Base-by-base conservation (phyloP, 176 grass and related monocot genomes). In the Panicum miliaceum region DNA sequence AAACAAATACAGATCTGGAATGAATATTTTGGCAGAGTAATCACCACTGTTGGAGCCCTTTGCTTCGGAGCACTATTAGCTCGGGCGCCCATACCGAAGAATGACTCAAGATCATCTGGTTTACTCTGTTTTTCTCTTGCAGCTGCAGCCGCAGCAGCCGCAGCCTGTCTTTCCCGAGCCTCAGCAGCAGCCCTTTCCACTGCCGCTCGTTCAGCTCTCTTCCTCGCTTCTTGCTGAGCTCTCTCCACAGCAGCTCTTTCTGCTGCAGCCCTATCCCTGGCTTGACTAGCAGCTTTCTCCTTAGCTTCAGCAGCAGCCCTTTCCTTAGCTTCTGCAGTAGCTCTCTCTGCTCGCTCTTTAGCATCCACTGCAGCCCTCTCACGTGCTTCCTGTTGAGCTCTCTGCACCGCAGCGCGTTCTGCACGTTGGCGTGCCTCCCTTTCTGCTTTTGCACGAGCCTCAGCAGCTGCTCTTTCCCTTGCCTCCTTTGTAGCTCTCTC, bases 71-170 rank as follows among this genome's bases (percentile, higher is more conserved):
- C 89, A 85, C 96, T 98, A 78, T 81, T 95, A 75, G 91, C 83
- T 82, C 93, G 93, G 66, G 89, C 64, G 60, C 88, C 86, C 90
- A 87, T 89, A 59, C 94, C 86, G 53, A 98, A 98, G 74, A 98
- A 93, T 9, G 96, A 95, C n/a, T 98, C 96, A 23, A 99, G 81
- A 84, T 99, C 97, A 91, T 99, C 89, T 53, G 89, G 71, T 85
- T 85, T 89, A 51, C 53, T 91, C 64, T 89, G 87, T 66, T 92
- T 91, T 85, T 93, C 91, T 87, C 88, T 85, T 65, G 88, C 85
- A 37, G 91, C 90, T 38, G 94, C 83, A 19, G 90, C 90, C 0
- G 90, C 84, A 10, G 83, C 85, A 0, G 84, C 91, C 32, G 88
- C 92, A 35, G 86, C 81, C 14, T 83, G 87, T 59, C 81, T 90